Percentiles rank a stretch among this genome's conserved stretches.
Evolutionary conservation across 2,329 filamentous ascomycete species (phyloP).

Genomic region (Xylaria sp.): DNA sequence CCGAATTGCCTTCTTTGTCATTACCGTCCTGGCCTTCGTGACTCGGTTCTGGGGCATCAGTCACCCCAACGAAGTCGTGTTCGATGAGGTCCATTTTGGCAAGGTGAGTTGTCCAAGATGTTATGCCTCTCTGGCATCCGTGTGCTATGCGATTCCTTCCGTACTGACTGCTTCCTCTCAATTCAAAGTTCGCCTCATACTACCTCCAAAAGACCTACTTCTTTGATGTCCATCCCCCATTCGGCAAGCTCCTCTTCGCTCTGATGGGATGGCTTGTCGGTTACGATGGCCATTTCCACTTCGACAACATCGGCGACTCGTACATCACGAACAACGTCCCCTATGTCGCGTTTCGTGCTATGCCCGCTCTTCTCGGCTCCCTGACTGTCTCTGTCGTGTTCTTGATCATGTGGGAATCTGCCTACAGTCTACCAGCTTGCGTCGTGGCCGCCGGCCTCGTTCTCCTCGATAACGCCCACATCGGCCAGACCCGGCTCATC

Average conservation of each 20-base stretch:
- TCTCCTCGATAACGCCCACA: constrained; percentile 95
- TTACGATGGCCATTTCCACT: constrained; percentile 94
- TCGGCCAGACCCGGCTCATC: constrained; percentile 92
- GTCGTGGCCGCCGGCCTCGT: constrained; percentile 79
- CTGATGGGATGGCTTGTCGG: constrained; percentile 96
- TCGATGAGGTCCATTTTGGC: constrained; percentile 98
- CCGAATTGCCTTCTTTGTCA: constrained; percentile 67
- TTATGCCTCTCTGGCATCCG: not conserved
- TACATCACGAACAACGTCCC: constrained; percentile 97
- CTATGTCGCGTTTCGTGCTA: constrained; percentile 89
- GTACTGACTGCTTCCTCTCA: constrained; percentile 14
- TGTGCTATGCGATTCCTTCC: not conserved
- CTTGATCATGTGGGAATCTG: constrained; percentile 99
- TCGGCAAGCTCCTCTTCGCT: constrained; percentile 96
- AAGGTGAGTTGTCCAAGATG: constrained; percentile 61
- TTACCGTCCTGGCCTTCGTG: constrained; percentile 79
- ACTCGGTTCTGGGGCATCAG: constrained; percentile 95
- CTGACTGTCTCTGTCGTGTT: constrained; percentile 92
- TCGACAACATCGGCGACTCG: constrained; percentile 98
- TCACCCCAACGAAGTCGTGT: constrained; percentile 94
- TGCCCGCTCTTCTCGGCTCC: constrained; percentile 87
- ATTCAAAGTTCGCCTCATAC: constrained; percentile 60
- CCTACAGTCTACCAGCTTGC: constrained; percentile 90
- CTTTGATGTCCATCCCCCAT: constrained; percentile 98
- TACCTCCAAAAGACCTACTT: constrained; percentile 98